These are phyloP conservation scores for Globisporangium canariense DNA, from an alignment of 352 stramenopile genomes.

Conservation along the genomic window DNA sequence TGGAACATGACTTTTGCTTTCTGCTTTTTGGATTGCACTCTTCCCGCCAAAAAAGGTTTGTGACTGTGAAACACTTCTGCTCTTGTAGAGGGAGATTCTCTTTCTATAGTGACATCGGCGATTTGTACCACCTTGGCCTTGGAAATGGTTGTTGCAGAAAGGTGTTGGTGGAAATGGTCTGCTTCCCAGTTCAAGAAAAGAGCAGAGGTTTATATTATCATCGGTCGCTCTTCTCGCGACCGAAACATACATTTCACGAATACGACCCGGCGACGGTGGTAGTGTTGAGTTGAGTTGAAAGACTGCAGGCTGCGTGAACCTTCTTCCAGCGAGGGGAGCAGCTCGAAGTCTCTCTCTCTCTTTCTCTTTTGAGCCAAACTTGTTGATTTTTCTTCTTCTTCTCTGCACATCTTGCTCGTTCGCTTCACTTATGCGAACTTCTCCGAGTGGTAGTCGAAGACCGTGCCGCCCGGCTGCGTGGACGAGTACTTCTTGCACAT, in stretches of 20 bases:
- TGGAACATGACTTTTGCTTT: conserved; percentile 28
- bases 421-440: conserved; percentile 58
- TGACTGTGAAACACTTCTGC: not conserved
- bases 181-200: not conserved
- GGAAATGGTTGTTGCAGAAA: not conserved
- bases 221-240: conserved; percentile 1
- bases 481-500: conserved; percentile 73
- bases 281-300: not conserved
- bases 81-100: conserved; percentile 8
- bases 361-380: conserved; percentile 10
- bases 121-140: not conserved
- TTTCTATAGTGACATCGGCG: conserved; percentile 2
- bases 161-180: not conserved
- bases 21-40: not conserved
- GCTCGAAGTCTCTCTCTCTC: not conserved
- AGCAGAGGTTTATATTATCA: conserved; percentile 8
- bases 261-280: conserved; percentile 15
- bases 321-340: not conserved
- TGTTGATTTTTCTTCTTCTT: not conserved
- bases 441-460: conserved; percentile 85
- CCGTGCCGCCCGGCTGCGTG: conserved; percentile 39
- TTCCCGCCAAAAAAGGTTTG: conserved; percentile 13
- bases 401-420: not conserved
- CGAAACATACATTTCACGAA: conserved; percentile 7
- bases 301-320: not conserved